A percentile compares a stretch with the other conserved stretches of the same genome.
Evolutionary conservation across 2,329 filamentous ascomycete genomes (phyloP).

Genomic region (Hysterium pulicare): DNA sequence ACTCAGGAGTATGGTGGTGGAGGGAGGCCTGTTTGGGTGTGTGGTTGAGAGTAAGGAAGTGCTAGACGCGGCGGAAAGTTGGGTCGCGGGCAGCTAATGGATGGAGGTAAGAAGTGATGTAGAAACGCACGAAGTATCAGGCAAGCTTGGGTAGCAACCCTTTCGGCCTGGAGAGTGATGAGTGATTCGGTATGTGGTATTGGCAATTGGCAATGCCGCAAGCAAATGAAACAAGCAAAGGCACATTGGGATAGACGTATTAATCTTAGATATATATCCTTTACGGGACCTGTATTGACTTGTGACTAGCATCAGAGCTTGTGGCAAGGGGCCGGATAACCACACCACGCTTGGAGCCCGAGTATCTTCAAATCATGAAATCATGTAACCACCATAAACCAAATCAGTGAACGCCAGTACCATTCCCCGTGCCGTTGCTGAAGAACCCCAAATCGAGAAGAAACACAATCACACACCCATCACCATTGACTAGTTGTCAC

Average conservation of each 20-base stretch:
- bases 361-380: conserved; percentile 1
- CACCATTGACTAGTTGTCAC: neutral
- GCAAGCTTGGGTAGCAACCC: too few relatives aligned
- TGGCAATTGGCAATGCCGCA: too few relatives aligned
- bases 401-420: conserved; percentile 1
- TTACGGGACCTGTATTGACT: too few relatives aligned
- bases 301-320: too few relatives aligned
- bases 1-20: conserved; percentile 23
- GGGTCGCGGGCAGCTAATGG: conserved; percentile 8
- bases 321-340: too few relatives aligned
- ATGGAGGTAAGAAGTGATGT: neutral
- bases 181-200: too few relatives aligned
- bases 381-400: neutral
- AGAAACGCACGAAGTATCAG: too few relatives aligned
- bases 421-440: neutral
- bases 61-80: conserved; percentile 21
- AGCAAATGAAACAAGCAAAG: too few relatives aligned
- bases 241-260: too few relatives aligned
- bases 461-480: neutral
- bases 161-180: too few relatives aligned
- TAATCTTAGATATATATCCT: too few relatives aligned
- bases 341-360: neutral
- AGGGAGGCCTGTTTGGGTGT: conserved; percentile 29
- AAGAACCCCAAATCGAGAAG: neutral
- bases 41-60: conserved; percentile 19